Conservation (phyloP, 2,329 filamentous ascomycete genomes). For the Apiospora malaysiana region DNA sequence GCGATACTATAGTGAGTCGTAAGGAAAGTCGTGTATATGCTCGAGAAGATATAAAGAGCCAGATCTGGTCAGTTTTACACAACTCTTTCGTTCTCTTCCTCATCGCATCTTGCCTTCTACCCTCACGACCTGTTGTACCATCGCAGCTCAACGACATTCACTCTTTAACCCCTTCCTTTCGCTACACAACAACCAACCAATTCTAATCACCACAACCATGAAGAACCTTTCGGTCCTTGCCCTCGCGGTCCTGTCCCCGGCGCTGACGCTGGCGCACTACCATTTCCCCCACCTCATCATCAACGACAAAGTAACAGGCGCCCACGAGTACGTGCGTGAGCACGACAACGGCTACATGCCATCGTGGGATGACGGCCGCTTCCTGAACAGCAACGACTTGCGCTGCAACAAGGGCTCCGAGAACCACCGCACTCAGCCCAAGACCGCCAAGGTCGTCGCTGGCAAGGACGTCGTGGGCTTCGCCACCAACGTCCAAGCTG, state of each 20-base stretch:
- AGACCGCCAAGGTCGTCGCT: constrained; percentile 16
- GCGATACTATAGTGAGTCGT: not conserved
- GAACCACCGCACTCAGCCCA: constrained; percentile 8
- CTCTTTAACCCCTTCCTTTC: not conserved
- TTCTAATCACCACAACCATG: not conserved
- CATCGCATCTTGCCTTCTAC: not conserved
- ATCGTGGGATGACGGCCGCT: constrained; percentile 19
- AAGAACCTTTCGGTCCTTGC: constrained; percentile 14
- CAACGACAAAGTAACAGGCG: constrained; percentile 9
- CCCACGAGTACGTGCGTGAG: constrained; percentile 19
- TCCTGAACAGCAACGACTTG: constrained; percentile 14
- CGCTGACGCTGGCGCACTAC: constrained; percentile 17
- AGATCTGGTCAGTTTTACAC: not conserved
- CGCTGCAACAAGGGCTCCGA: constrained; percentile 21
- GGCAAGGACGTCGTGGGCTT: constrained; percentile 19
- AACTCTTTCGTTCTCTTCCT: not conserved
- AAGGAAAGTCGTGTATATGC: not conserved
- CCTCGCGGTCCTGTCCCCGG: constrained; percentile 17
- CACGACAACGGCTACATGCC: constrained; percentile 22
- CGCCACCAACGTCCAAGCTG: constrained; percentile 1
- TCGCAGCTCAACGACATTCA: not conserved
- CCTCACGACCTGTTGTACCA: not conserved
- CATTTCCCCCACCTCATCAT: constrained; percentile 20
- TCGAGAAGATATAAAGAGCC: not conserved
- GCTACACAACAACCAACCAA: not conserved